Conservation (phyloP, 148 eudicot genomes). For the Salicornia ramosissima region DNA sequence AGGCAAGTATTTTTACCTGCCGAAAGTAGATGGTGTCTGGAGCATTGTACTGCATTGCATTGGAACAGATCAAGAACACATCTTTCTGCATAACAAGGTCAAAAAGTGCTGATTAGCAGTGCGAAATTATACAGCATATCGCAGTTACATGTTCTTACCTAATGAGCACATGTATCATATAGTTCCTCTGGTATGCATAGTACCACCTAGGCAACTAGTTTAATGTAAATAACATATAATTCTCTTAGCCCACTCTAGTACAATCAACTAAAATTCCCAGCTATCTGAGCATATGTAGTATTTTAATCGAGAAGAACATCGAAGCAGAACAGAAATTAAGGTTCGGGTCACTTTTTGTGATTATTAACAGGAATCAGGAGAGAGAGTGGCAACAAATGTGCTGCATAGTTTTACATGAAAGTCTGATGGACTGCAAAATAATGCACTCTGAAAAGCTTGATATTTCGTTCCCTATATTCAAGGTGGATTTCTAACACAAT, state of each 20-base stretch:
- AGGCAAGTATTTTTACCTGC: constrained; percentile 50
- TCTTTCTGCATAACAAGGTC: constrained; percentile 57
- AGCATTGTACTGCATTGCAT: constrained; percentile 96
- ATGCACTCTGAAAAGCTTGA: not conserved
- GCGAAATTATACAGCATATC: not conserved
- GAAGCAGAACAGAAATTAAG: too few relatives aligned
- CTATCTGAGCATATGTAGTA: not conserved
- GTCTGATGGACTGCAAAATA: not conserved
- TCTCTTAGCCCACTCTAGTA: not conserved
- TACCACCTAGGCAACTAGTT: not conserved
- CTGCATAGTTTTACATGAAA: not conserved
- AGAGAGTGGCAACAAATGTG: not conserved
- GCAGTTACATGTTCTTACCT: not conserved
- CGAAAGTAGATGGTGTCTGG: constrained; percentile 82
- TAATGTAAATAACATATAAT: too few relatives aligned
- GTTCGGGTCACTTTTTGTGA: not conserved
- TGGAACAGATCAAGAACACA: constrained; percentile 65
- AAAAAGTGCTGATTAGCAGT: not conserved
- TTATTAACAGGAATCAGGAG: not conserved
- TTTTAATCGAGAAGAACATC: too few relatives aligned
- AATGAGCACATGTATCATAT: not conserved
- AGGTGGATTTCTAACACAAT: not conserved
- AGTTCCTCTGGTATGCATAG: not conserved
- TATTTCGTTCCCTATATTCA: not conserved
- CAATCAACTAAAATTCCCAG: not conserved